Percentiles rank a stretch among this genome's conserved stretches.
Conservation (phyloP, 768 basidiomycete genomes). For the Lactarius trivialis region DNA sequence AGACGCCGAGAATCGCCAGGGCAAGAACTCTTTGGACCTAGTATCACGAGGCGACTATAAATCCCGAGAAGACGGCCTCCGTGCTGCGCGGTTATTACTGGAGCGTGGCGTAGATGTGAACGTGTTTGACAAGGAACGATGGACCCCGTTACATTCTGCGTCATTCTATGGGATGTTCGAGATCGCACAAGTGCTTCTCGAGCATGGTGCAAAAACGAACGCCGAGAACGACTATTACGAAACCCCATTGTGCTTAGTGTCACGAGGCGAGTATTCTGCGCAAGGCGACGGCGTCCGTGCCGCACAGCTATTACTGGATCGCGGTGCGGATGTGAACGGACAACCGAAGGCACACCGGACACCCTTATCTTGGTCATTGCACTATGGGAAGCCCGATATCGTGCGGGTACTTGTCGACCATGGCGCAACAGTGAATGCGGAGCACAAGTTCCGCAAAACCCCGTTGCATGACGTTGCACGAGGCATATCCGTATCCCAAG, state of each 20-base stretch:
- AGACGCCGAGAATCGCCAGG: neutral
- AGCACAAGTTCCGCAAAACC: neutral
- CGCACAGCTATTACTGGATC: neutral
- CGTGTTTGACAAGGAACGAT: neutral
- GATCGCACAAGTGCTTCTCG: neutral
- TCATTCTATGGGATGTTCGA: neutral
- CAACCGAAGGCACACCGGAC: neutral
- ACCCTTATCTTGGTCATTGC: neutral
- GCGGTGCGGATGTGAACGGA: neutral
- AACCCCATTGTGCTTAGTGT: neutral
- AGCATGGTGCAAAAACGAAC: neutral
- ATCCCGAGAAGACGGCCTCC: neutral
- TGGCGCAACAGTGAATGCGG: neutral
- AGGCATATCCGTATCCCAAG: neutral
- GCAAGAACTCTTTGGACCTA: neutral
- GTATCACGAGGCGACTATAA: neutral
- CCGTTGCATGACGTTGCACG: neutral
- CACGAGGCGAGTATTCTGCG: neutral
- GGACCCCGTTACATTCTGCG: neutral
- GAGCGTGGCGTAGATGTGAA: neutral
- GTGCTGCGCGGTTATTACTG: neutral
- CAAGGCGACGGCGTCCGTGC: neutral
- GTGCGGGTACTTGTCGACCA: neutral
- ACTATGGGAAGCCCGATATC: neutral
- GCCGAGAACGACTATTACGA: neutral